Base-by-base conservation (phyloP, 345 rosid species). In the Laguncularia racemosa region DNA sequence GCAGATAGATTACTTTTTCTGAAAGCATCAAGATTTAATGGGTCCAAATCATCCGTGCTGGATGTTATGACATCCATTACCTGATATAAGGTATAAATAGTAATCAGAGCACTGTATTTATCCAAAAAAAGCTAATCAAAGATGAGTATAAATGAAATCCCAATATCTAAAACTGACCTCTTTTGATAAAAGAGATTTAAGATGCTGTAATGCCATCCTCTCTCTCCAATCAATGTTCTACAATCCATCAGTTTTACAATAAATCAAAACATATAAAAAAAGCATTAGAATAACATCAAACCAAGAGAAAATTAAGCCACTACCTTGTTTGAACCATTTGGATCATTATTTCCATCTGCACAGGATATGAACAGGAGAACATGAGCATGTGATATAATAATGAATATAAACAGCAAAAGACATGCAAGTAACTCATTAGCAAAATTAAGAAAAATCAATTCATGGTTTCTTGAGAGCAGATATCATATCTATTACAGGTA, bases 211-310 rank as follows among this genome's bases (percentile, higher is more conserved):
- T 13, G 89, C 86, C 60, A 85, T 73, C 62, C 76, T 87, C 59
- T 93, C 95, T 68, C 97, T 85, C 99, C 96, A 93, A 78, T 80
- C 83, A 67, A 79, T 66, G 52, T 62, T 81, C 97, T 91, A 77
- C 74, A 76, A 18, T n/a, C 57, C 67, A 67, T 56, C 65, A 56
- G 57, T 71, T 52, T 62, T 57, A 6, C 28, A 43, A 16, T 21
- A 65, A 9, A 56, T 59, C 8, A 47, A 58, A 58, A 63, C 57
- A 19, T 20, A 28, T 21, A 46, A 20, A 58, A 2, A 60, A 38
- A 33, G 7, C 9, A 33, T 33, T 33, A 9, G 0, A 33, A 33
- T 33, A 33, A 33, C 9, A 33, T 10, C 40, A 33, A 23, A 2
- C 15, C 33, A 53, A 46, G 3, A 59, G 50, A 44, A 28, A 20